Evolutionary conservation across 805 yeast species (phyloP).

Genomic region (Zygosaccharomyces pseudorouxii): DNA sequence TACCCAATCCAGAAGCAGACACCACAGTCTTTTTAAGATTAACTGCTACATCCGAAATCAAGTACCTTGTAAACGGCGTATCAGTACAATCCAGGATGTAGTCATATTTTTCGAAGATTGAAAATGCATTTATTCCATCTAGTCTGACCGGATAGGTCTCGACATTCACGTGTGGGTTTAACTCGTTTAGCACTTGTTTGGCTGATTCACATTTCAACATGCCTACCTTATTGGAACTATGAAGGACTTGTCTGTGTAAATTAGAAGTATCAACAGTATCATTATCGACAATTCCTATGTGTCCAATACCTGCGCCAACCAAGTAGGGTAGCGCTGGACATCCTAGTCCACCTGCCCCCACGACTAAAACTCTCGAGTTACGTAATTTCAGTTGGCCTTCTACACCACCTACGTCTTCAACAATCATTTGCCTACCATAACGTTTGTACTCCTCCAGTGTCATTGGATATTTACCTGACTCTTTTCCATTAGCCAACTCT

Average conservation of each 20-base stretch:
- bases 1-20: constrained; percentile 85
- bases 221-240: constrained; percentile 63
- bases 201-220: constrained; percentile 79
- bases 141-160: constrained; percentile 50
- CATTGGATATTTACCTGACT: constrained; percentile 19
- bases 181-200: constrained; percentile 40
- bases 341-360: constrained; percentile 97
- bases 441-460: constrained; percentile 66
- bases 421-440: constrained; percentile 94
- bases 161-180: constrained; percentile 68
- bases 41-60: constrained; percentile 81
- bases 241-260: constrained; percentile 85
- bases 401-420: constrained; percentile 63
- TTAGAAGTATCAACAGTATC: constrained; percentile 83
- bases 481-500: constrained; percentile 11
- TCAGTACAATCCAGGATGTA: constrained; percentile 90
- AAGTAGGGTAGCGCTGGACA: constrained; percentile 84
- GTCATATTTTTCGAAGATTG: constrained; percentile 61
- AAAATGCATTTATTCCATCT: constrained; percentile 54
- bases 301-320: constrained; percentile 84
- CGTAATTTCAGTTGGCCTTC: constrained; percentile 57
- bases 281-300: constrained; percentile 79
- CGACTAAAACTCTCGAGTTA: constrained; percentile 57
- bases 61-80: constrained; percentile 79
- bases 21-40: constrained; percentile 63